Conservation (phyloP, 108 stramenopile genomes). For the Seminavis robusta region DNA sequence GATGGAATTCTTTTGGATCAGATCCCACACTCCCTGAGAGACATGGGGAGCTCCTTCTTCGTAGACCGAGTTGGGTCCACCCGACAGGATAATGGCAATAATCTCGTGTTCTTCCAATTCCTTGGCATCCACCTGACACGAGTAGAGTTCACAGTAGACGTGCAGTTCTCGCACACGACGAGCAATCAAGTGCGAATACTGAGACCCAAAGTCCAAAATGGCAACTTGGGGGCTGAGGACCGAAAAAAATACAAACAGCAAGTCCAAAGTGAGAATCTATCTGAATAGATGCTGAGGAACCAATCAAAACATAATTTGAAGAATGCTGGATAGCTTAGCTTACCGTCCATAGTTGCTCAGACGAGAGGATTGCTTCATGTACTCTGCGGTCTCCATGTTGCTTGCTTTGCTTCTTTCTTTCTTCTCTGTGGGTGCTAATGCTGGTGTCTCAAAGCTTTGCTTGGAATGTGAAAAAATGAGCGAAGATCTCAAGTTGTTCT, state of each 20-base stretch:
- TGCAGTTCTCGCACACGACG: constrained; percentile 94
- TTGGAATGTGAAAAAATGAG: too few species aligned
- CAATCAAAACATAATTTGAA: neutral
- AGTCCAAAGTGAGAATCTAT: neutral
- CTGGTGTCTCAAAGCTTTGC: too few species aligned
- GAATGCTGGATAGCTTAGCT: constrained; percentile 6
- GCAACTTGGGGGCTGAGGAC: constrained; percentile 83
- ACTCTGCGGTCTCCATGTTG: constrained; percentile 30
- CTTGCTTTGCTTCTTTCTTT: too few species aligned
- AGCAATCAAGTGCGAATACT: constrained; percentile 98
- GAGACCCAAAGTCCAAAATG: constrained; percentile 98
- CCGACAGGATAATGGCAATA: constrained; percentile 91
- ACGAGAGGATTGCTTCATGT: constrained; percentile 66
- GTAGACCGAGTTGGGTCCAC: constrained; percentile 93
- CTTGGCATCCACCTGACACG: constrained; percentile 87
- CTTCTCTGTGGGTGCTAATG: too few species aligned
- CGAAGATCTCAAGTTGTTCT: too few species aligned
- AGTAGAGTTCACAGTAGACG: constrained; percentile 97
- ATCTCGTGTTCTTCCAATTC: constrained; percentile 76
- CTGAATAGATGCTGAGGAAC: neutral
- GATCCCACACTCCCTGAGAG: constrained; percentile 83
- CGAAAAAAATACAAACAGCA: neutral
- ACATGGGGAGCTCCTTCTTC: constrained; percentile 97
- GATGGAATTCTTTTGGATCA: constrained; percentile 80
- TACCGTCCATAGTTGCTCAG: constrained; percentile 70